Base-by-base conservation (phyloP, 441 rosid species). In the Viola pubescens region DNA sequence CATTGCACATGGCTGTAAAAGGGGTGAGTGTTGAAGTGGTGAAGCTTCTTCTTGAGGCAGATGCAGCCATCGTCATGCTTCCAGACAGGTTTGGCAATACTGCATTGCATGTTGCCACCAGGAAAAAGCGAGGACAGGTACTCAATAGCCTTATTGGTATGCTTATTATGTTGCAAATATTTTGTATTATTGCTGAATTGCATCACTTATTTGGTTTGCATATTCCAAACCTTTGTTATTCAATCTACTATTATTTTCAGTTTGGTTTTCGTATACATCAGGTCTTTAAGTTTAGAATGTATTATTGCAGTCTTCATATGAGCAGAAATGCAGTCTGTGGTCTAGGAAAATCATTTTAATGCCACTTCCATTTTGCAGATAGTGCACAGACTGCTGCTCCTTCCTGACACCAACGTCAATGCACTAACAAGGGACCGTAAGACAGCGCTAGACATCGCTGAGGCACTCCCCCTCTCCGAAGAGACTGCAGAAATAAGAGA, bases 1-100 rank as follows among this genome's bases (percentile, higher is more conserved):
- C 98, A 41, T 70, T 91, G 66, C 97, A 91, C 62, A 91, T 87
- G 95, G 94, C 95, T 58, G 97, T 87, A 40, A 89, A 91, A 76
- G 97, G 95, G 9, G 64, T 74, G 49, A 83, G 79, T 75, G 54
- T 69, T 62, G 66, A 73, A 47, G 94, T 81, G 14, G 98, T 87
- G 58, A 75, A 73, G 77, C 70, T 76, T 71, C 85, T 89, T 41
- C 88, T 91, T 73, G 74, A 73, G 41, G 78, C 85, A 40, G 95
- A 86, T 81, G 74, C 85, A 1, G 86, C 88, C 52, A 84, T 79
- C 48, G 89, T 85, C 63, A 82, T 81, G 89, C 92, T 88, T 16
- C 96, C 86, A 1, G 96, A 86, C 73, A 84, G 80, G 74, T 85
- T 82, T 40, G 95, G 95, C 6, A 81, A 85, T 61, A 84, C 89